phyloP scores from a whole-genome alignment of 495 filamentous ascomycete species.

The Xylaria cubensis region DNA sequence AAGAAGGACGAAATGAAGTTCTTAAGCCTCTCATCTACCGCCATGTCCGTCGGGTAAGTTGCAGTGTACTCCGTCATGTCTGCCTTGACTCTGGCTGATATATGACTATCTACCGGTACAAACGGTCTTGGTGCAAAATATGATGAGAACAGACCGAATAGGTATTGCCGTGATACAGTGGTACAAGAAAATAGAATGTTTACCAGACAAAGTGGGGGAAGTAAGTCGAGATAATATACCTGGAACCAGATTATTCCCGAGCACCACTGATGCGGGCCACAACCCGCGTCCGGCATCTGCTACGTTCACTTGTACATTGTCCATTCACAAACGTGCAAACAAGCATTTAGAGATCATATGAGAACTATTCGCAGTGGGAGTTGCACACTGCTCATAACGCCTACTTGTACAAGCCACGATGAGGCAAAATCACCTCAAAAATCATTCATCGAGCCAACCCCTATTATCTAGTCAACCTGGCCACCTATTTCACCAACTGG shows the following conservation, averaged over 20 bases:
- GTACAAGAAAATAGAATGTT: not conserved
- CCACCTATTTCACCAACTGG: not conserved
- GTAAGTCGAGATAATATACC: not conserved
- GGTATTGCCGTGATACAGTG: no score
- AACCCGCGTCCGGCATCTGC: not conserved
- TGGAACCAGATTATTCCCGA: not conserved
- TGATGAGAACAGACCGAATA: not conserved
- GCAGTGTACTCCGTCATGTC: conserved; percentile 32
- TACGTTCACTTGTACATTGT: not conserved
- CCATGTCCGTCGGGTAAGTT: conserved; percentile 37
- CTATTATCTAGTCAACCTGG: not conserved
- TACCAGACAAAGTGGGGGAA: not conserved
- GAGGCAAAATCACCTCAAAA: not conserved
- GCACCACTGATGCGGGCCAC: not conserved
- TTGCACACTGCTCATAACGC: not conserved
- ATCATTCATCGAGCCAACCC: not conserved
- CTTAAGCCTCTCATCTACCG: conserved; percentile 34
- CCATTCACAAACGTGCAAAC: not conserved
- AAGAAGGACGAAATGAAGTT: conserved; percentile 47
- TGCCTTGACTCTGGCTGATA: not conserved
- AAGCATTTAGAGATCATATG: not conserved
- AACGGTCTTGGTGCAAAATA: not conserved
- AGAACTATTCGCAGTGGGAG: not conserved
- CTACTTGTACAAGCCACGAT: conserved; percentile 1
- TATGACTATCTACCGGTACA: not conserved